A percentile compares a stretch with the other conserved stretches of the same genome.
Evolutionary conservation across 179 eudicot genomes (phyloP).

Genomic region (Beta lomatogona): DNA sequence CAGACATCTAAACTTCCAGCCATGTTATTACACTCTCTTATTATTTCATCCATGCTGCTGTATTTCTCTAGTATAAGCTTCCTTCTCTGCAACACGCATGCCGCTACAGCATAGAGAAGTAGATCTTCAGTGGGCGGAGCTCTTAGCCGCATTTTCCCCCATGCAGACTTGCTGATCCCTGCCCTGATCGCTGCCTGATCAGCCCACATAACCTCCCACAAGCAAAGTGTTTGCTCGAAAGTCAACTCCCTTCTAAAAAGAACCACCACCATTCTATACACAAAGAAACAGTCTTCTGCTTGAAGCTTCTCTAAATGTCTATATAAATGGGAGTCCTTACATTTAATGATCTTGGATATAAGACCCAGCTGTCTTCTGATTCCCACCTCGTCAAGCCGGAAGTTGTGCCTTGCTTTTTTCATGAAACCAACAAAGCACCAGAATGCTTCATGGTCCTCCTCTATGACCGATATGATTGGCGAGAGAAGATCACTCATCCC

Average conservation of each 20-base stretch:
- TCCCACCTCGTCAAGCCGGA: slow-evolving; percentile 86
- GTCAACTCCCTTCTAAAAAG: slow-evolving; percentile 77
- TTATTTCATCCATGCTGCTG: slow-evolving; percentile 87
- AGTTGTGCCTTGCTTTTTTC: slow-evolving; percentile 91
- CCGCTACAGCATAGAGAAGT: slow-evolving; percentile 82
- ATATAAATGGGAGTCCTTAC: slow-evolving; percentile 89
- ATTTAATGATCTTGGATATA: slow-evolving; percentile 79
- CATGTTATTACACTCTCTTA: slow-evolving; percentile 88
- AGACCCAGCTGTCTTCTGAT: slow-evolving; percentile 70
- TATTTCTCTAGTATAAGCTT: slow-evolving; percentile 84
- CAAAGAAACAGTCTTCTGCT: slow-evolving; percentile 93
- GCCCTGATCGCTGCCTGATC: slow-evolving; percentile 87
- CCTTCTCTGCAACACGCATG: slow-evolving; percentile 84
- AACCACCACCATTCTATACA: slow-evolving; percentile 94
- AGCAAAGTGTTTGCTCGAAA: slow-evolving; percentile 84
- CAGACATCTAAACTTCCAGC: slow-evolving; percentile 90
- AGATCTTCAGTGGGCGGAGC: slow-evolving; percentile 94
- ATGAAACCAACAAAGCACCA: slow-evolving; percentile 98
- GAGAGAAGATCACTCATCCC: slow-evolving; percentile 98
- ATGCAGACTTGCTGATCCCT: slow-evolving; percentile 78
- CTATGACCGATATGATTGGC: slow-evolving; percentile 73
- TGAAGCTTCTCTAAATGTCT: slow-evolving; percentile 78
- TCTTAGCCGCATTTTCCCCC: slow-evolving; percentile 81
- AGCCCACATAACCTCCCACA: slow-evolving; percentile 98
- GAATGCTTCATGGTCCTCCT: slow-evolving; percentile 83